Evolutionary conservation across 2,329 filamentous ascomycete species (phyloP).

Genomic region (Ceratocystis cubensis): DNA sequence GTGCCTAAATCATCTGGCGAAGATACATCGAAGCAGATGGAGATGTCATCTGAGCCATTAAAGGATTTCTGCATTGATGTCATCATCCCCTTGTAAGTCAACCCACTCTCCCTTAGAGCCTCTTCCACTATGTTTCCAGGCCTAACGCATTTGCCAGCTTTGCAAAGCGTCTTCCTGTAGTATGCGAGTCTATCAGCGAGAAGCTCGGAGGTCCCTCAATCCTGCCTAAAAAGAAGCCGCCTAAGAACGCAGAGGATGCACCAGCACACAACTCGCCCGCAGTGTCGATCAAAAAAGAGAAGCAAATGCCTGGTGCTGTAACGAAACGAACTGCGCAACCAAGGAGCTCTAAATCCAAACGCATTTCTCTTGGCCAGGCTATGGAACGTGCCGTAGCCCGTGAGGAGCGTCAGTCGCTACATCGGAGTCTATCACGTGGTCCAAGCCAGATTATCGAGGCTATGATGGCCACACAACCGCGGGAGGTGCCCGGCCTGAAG

Average conservation of each 20-base stretch:
- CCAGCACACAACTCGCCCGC: slow-evolving; percentile 34
- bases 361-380: slow-evolving; percentile 29
- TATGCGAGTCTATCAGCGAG: slow-evolving; percentile 57
- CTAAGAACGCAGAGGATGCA: slow-evolving; percentile 23
- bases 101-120: too few relatives aligned
- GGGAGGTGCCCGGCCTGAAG: slow-evolving; percentile 47
- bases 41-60: slow-evolving; percentile 46
- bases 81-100: slow-evolving; percentile 60
- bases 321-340: slow-evolving; percentile 41
- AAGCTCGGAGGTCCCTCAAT: slow-evolving; percentile 63
- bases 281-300: slow-evolving; percentile 34
- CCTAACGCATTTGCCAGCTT: slow-evolving; percentile 44
- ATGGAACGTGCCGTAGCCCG: slow-evolving; percentile 17
- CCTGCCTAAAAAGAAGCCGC: slow-evolving; percentile 25
- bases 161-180: slow-evolving; percentile 58
- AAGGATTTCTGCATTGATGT: slow-evolving; percentile 70
- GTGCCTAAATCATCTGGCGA: slow-evolving; percentile 27
- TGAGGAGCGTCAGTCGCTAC: slow-evolving; percentile 21
- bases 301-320: slow-evolving; percentile 40
- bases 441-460: slow-evolving; percentile 49
- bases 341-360: slow-evolving; percentile 51
- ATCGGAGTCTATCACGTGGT: slow-evolving; percentile 43
- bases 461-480: slow-evolving; percentile 57
- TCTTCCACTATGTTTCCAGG: not conserved
- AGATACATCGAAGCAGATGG: slow-evolving; percentile 30